Conservation (phyloP, 306 rosid genomes). For the Vigna mungo region DNA sequence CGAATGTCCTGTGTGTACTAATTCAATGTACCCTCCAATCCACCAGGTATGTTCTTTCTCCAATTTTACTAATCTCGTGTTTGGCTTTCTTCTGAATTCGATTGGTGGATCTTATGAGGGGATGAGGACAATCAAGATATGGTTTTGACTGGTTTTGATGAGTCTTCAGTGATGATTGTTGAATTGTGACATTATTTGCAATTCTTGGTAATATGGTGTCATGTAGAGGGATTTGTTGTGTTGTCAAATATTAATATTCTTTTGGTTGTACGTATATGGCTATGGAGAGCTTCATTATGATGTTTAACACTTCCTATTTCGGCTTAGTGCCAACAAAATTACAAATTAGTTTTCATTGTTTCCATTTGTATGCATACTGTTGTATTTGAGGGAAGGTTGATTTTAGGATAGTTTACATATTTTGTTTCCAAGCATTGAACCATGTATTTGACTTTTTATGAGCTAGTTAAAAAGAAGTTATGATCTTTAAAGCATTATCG, state of each 20-base stretch:
- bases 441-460: neutral
- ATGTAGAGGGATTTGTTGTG: constrained; percentile 17
- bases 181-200: constrained; percentile 25
- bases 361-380: neutral
- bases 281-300: constrained; percentile 20
- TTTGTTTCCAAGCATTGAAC: constrained; percentile 20
- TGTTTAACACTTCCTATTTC: constrained; percentile 6
- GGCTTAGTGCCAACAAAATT: neutral
- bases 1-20: constrained; percentile 95
- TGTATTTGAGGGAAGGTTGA: constrained; percentile 19
- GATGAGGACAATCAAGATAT: constrained; percentile 13
- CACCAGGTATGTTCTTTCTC: constrained; percentile 69
- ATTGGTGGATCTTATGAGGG: constrained; percentile 11
- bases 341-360: neutral
- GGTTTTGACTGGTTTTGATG: constrained; percentile 26
- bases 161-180: constrained; percentile 35
- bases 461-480: constrained; percentile 15
- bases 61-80: neutral
- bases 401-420: constrained; percentile 26
- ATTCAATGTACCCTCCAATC: constrained; percentile 97
- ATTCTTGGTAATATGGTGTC: constrained; percentile 23
- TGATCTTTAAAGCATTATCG: constrained; percentile 20
- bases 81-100: constrained; percentile 24
- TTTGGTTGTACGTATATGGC: constrained; percentile 7
- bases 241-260: constrained; percentile 28